A percentile compares a stretch with the other conserved stretches of the same genome.
Evolutionary conservation across 148 eudicot species (phyloP).

Genomic region (Mesembryanthemum crystallinum): DNA sequence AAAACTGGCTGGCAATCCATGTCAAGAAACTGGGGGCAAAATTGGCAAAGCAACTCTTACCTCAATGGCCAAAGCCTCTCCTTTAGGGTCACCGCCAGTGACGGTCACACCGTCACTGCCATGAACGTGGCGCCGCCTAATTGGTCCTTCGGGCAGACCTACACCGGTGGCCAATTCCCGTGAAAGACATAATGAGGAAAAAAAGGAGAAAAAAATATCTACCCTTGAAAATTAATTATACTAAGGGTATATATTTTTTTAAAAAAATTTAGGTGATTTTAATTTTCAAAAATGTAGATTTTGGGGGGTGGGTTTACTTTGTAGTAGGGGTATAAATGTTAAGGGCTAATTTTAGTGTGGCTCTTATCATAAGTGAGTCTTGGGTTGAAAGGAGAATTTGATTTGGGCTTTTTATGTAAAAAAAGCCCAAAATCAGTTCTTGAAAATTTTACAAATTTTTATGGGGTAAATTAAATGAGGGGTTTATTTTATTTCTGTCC

Average conservation of each 20-base stretch:
- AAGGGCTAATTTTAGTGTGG: conserved; percentile 41
- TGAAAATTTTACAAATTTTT: not conserved
- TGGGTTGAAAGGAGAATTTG: conserved; percentile 5
- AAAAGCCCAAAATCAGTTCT: conserved; percentile 12
- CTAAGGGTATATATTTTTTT: not conserved
- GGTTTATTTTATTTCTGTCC: conserved; percentile 22
- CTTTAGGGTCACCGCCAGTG: conserved; percentile 69
- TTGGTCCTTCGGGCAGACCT: conserved; percentile 77
- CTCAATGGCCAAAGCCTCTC: conserved; percentile 66
- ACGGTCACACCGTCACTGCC: conserved; percentile 53
- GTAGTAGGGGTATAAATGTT: conserved; percentile 23
- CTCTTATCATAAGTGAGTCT: conserved; percentile 21
- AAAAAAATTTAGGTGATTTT: not conserved
- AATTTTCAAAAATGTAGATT: not conserved
- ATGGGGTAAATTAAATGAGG: conserved; percentile 4
- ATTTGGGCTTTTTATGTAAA: conserved; percentile 12
- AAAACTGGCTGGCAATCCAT: conserved; percentile 55
- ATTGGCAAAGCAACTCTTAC: conserved; percentile 67
- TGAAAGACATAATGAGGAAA: conserved; percentile 11
- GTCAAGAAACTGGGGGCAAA: conserved; percentile 87
- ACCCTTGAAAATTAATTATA: not conserved
- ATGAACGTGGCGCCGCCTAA: conserved; percentile 55
- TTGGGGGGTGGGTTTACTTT: not conserved
- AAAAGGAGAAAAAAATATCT: not conserved
- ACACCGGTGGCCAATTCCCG: conserved; percentile 49